Percentiles rank a stretch among this genome's conserved stretches.
phyloP scores from a whole-genome alignment of 345 rosid species.

The Chamaenerion angustifolium region DNA sequence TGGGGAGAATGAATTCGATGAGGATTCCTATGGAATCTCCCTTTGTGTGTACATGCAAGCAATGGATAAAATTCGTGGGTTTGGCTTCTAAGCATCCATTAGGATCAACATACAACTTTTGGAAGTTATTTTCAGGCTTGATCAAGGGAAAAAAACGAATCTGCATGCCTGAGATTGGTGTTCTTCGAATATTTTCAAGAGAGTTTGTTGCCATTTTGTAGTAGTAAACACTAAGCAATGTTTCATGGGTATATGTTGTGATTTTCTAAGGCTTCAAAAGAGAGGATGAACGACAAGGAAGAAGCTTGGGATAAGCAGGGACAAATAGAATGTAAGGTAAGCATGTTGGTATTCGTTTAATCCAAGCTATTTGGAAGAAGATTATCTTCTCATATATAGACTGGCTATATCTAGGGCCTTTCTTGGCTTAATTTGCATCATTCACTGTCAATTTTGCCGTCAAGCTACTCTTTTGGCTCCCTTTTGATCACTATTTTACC shows the following conservation, averaged over 20 bases:
- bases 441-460: no score
- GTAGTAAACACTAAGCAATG: no score
- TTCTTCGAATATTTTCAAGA: no score
- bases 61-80: no score
- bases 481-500: no score
- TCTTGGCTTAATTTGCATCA: not conserved
- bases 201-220: not conserved
- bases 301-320: slow-evolving; percentile 37
- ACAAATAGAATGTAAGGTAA: slow-evolving; percentile 84
- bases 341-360: not conserved
- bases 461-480: no score
- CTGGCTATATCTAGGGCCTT: not conserved
- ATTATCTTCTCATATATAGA: not conserved
- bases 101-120: no score
- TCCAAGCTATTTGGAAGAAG: not conserved
- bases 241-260: not conserved
- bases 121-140: no score
- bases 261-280: slow-evolving; percentile 38
- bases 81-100: no score
- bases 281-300: slow-evolving; percentile 48
- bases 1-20: not conserved
- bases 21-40: not conserved
- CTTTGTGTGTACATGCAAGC: not conserved
- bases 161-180: no score
- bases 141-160: no score